Base-by-base conservation (phyloP, 2,329 filamentous ascomycete genomes). In the Pestalotiopsis sp. region DNA sequence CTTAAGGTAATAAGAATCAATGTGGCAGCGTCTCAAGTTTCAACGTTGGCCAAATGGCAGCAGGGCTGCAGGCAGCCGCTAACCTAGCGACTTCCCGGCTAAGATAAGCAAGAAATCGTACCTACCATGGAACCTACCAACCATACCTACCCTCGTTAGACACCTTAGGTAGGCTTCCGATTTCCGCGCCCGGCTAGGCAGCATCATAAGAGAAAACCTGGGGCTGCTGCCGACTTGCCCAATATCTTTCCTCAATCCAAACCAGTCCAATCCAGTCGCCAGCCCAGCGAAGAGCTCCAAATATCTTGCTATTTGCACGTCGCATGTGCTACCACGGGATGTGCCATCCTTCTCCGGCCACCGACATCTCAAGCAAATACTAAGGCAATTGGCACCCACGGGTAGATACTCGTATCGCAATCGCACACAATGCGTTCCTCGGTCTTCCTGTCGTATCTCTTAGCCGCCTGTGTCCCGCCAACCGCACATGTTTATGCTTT, bases 391-490 rank as follows among this genome's bases (percentile, higher is more conserved):
- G 59, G 36, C 31, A 62, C 12, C 20, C 38, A 20, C 27, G n/a
- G 25, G 20, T 36, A 62, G 13, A 14, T 23, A 23, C 27, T 59
- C 27, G 23, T 36, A 36, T 62, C 20, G 59, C 59, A 62, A 6
- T 62, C 59, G 36, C 59, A 17, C 59, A 62, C 59, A 39, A 62
- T 62, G 59, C 59, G 59, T 39, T 62, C 13, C 36, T 62, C 59
- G 27, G 12, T 62, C 31, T 17, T 62, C 31, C n/a, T 39, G n/a
- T 62, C 59, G 11, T 36, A 20, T 36, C n/a, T 62, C 59, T 36
- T 62, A 62, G 27, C 59, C 31, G 59, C 59, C 31, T 62, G 59
- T 31, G 27, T 62, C 31, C 59, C 59, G n/a, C n/a, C 59, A 36
- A 36, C 25, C n/a, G 27, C 59, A 36, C 27, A 27, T 27, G 58